Evolutionary conservation across 768 basidiomycete genomes (phyloP).

Genomic region (Chalciporus sphaerocephalus): DNA sequence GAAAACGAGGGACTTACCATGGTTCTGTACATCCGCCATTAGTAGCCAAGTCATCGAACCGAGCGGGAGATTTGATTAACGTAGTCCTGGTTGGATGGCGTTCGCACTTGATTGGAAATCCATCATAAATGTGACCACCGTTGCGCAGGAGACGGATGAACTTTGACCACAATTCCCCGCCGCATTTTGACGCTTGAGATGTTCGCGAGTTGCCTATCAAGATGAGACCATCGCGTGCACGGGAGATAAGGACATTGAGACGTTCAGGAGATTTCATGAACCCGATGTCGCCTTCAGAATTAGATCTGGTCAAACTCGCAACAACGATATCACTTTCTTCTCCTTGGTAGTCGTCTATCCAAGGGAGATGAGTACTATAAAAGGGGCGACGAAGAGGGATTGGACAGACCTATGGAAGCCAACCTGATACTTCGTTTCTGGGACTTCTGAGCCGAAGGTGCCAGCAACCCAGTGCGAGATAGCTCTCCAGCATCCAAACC

Average conservation of each 20-base stretch:
- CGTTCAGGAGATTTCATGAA: conserved; percentile 71
- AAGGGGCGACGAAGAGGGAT: no score
- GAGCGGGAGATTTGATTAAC: conserved; percentile 37
- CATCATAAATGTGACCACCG: conserved; percentile 4
- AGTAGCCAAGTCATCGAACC: conserved; percentile 52
- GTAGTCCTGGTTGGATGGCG: conserved; percentile 42
- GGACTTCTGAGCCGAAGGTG: conserved; percentile 35
- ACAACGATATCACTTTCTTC: conserved; percentile 70
- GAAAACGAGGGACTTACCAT: conserved; percentile 57
- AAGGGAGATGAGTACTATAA: no score
- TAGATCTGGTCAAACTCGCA: conserved; percentile 57
- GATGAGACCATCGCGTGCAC: conserved; percentile 59
- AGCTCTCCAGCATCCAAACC: conserved; percentile 60
- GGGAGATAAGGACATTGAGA: conserved; percentile 65
- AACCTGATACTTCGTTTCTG: conserved; percentile 40
- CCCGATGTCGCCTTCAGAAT: conserved; percentile 52
- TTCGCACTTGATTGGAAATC: conserved; percentile 55
- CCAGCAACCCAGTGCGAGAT: conserved; percentile 48
- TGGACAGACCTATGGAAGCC: conserved; percentile 56
- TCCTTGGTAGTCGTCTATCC: conserved; percentile 73
- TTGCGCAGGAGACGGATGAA: conserved; percentile 12
- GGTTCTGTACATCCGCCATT: conserved; percentile 58
- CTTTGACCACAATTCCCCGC: conserved; percentile 13
- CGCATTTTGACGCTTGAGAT: conserved; percentile 34
- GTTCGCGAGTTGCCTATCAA: conserved; percentile 63